A percentile compares a stretch with the other conserved stretches of the same genome.
These are phyloP conservation scores for Solanum ahanhuiri DNA, from an alignment of 257 asterid species.

Conservation along the genomic window DNA sequence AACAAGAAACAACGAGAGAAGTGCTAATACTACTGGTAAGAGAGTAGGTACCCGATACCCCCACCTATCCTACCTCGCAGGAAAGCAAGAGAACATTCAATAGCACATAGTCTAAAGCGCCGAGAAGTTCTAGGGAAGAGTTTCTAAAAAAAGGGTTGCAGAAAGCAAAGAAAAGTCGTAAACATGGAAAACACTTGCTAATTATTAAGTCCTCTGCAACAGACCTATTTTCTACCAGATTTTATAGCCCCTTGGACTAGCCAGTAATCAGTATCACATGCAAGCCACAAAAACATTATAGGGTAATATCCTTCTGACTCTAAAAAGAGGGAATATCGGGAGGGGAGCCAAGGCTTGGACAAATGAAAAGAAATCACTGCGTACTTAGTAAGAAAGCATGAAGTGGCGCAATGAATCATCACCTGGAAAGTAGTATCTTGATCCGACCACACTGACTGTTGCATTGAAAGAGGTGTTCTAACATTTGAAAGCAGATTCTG, in stretches of 20 bases:
- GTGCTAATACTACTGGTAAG: neutral
- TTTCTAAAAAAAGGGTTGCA: neutral
- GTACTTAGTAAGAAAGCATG: neutral
- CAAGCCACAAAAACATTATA: neutral
- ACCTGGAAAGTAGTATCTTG: constrained; percentile 63
- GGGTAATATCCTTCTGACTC: no score
- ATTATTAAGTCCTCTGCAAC: neutral
- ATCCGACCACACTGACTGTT: constrained; percentile 65
- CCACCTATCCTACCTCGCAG: neutral
- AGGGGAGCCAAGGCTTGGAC: neutral
- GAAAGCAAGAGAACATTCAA: neutral
- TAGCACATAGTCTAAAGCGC: neutral
- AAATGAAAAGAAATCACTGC: neutral
- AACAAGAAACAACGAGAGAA: neutral
- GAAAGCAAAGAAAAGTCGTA: neutral
- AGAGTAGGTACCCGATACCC: neutral
- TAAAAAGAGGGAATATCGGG: neutral
- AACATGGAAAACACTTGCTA: neutral
- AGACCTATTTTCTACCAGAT: neutral
- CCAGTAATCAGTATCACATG: neutral
- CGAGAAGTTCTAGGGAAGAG: neutral
- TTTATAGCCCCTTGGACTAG: neutral
- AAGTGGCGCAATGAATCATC: neutral
- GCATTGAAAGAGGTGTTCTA: constrained; percentile 78
- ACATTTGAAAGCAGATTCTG: constrained; percentile 42